These are phyloP conservation scores for Coriaria nepalensis DNA, from an alignment of 306 rosid genomes.

Conservation along the genomic window DNA sequence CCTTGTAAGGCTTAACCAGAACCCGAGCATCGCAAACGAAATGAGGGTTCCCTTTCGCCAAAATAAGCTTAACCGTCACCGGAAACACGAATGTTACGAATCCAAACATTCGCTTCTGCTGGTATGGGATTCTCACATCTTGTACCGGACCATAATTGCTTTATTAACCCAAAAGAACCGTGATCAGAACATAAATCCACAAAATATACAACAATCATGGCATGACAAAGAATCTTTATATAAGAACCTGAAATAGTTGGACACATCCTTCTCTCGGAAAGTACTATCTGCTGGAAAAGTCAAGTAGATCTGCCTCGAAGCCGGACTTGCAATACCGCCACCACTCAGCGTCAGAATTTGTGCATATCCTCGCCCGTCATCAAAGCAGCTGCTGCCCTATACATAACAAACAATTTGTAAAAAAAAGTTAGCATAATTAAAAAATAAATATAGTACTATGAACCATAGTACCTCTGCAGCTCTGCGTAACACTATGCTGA, in stretches of 20 bases:
- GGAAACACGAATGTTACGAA: conserved; percentile 88
- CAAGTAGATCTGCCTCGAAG: conserved; percentile 94
- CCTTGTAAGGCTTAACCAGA: conserved; percentile 97
- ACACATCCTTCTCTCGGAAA: conserved; percentile 93
- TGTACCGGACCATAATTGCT: conserved; percentile 93
- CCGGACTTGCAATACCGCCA: conserved; percentile 63
- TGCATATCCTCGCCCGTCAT: conserved; percentile 83
- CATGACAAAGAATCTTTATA: background rate
- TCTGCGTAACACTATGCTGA: conserved; percentile 69
- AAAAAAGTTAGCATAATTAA: background rate
- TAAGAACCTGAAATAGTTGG: conserved; percentile 77
- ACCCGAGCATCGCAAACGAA: conserved; percentile 97
- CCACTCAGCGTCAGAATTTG: conserved; percentile 41
- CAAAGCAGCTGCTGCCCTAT: conserved; percentile 72
- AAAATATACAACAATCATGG: background rate
- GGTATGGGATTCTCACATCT: conserved; percentile 99
- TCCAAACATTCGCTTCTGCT: conserved; percentile 97
- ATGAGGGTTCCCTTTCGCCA: conserved; percentile 95
- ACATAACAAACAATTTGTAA: conserved; percentile 5
- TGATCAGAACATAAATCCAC: conserved; percentile 4
- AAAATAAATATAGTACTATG: background rate
- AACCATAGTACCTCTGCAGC: conserved; percentile 21
- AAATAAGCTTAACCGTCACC: conserved; percentile 79
- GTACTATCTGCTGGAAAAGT: conserved; percentile 97
- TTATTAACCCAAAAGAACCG: conserved; percentile 4